These are phyloP conservation scores for Elsinoe arachidis DNA, from an alignment of 2,329 filamentous ascomycete genomes.

Conservation along the genomic window DNA sequence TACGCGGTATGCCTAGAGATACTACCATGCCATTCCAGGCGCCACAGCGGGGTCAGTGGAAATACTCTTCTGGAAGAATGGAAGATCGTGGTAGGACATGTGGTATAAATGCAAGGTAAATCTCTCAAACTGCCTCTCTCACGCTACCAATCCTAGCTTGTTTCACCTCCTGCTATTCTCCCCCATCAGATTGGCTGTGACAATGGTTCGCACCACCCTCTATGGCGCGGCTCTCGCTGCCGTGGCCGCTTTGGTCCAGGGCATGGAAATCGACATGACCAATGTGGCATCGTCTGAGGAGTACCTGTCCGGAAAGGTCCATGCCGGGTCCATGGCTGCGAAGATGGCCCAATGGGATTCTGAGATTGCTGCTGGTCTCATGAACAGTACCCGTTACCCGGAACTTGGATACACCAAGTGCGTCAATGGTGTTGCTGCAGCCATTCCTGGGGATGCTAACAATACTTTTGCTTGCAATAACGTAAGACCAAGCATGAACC, in stretches of 20 bases:
- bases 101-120: slow-evolving; percentile 8
- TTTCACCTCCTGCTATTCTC: neutral
- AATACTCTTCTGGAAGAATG: neutral
- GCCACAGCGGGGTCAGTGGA: slow-evolving; percentile 5
- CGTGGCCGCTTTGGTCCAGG: neutral
- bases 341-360: slow-evolving; percentile 28
- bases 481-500: neutral
- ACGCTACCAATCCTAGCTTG: slow-evolving; percentile 6
- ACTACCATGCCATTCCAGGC: slow-evolving; percentile 6
- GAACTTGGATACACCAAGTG: slow-evolving; percentile 34
- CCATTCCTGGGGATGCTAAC: slow-evolving; percentile 37
- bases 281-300: slow-evolving; percentile 15
- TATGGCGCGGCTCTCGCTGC: slow-evolving; percentile 7
- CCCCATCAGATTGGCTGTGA: neutral
- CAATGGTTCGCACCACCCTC: slow-evolving; percentile 9
- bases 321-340: slow-evolving; percentile 19
- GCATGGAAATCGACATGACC: slow-evolving; percentile 12
- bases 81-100: neutral
- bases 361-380: slow-evolving; percentile 28
- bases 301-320: slow-evolving; percentile 19
- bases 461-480: slow-evolving; percentile 44
- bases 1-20: slow-evolving; percentile 1
- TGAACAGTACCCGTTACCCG: slow-evolving; percentile 31
- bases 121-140: slow-evolving; percentile 10
- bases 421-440: slow-evolving; percentile 36